Evolutionary conservation across 805 yeast genomes (phyloP).

Genomic region (Tetrapisispora namnaoensis): DNA sequence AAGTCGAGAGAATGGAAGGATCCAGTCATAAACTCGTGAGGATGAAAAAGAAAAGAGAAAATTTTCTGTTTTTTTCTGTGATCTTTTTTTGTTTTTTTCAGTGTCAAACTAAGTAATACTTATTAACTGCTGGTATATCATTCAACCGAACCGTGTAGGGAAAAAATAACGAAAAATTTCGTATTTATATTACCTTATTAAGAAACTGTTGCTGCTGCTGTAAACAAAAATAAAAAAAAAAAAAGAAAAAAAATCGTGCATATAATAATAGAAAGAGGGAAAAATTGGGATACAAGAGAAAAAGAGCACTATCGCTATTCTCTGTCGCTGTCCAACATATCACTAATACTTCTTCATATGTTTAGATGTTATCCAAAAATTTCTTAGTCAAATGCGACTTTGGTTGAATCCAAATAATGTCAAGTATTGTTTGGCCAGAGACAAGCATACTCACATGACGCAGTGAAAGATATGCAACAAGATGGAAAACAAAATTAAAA

Average conservation of each 20-base stretch:
- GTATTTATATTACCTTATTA: neutral
- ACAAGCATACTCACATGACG: too few species aligned
- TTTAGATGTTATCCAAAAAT: neutral
- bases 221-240: neutral
- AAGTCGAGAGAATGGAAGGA: neutral
- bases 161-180: neutral
- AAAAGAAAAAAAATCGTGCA: neutral
- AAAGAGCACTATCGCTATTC: neutral
- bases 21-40: neutral
- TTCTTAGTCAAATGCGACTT: neutral
- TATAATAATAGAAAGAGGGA: neutral
- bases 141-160: too few species aligned
- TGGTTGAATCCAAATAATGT: neutral
- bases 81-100: too few species aligned
- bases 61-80: neutral
- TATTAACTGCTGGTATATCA: too few species aligned
- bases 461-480: too few species aligned
- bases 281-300: neutral
- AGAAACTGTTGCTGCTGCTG: neutral
- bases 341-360: neutral
- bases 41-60: neutral
- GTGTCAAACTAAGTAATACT: too few species aligned
- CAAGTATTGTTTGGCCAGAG: neutral
- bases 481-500: too few species aligned
- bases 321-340: neutral